A percentile compares a stretch with the other conserved stretches of the same genome.
Conservation (phyloP, 768 basidiomycete species). For the Suillus americanus region DNA sequence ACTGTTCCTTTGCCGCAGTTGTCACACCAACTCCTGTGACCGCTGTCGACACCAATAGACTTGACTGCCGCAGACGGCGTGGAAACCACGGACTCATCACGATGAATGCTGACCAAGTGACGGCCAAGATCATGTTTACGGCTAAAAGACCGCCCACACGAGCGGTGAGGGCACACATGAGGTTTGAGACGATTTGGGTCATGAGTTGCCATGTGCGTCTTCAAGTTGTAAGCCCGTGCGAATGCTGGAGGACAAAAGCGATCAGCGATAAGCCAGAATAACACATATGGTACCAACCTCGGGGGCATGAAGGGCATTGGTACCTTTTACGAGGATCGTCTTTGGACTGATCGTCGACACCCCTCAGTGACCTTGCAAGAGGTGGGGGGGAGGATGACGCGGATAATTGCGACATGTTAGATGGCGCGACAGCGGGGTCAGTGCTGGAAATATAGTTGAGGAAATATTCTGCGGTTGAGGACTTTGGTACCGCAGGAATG, state of each 20-base stretch:
- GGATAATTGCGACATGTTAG: slow-evolving; percentile 52
- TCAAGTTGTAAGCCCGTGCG: slow-evolving; percentile 90
- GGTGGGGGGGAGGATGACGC: slow-evolving; percentile 42
- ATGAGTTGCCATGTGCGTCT: slow-evolving; percentile 94
- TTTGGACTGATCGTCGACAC: slow-evolving; percentile 44
- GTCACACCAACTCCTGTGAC: slow-evolving; percentile 68
- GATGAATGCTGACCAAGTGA: slow-evolving; percentile 84
- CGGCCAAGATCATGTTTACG: slow-evolving; percentile 93
- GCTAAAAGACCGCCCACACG: slow-evolving; percentile 89
- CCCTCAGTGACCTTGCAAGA: slow-evolving; percentile 35
- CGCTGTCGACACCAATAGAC: slow-evolving; percentile 69
- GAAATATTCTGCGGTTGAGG: slow-evolving; percentile 46
- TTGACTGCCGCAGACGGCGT: slow-evolving; percentile 40
- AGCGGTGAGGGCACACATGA: slow-evolving; percentile 80
- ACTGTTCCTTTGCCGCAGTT: slow-evolving; percentile 69
- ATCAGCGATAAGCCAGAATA: slow-evolving; percentile 1
- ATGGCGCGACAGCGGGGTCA: slow-evolving; percentile 55
- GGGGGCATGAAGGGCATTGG: slow-evolving; percentile 70
- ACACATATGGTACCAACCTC: slow-evolving; percentile 45
- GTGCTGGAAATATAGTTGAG: slow-evolving; percentile 28
- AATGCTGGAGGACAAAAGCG: slow-evolving; percentile 54
- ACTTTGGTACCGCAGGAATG: slow-evolving; percentile 47
- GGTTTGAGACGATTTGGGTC: slow-evolving; percentile 91
- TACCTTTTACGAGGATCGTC: slow-evolving; percentile 77
- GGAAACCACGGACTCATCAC: slow-evolving; percentile 55